Conservation (phyloP, 768 basidiomycete genomes). For the Rhizopogon vulgaris region DNA sequence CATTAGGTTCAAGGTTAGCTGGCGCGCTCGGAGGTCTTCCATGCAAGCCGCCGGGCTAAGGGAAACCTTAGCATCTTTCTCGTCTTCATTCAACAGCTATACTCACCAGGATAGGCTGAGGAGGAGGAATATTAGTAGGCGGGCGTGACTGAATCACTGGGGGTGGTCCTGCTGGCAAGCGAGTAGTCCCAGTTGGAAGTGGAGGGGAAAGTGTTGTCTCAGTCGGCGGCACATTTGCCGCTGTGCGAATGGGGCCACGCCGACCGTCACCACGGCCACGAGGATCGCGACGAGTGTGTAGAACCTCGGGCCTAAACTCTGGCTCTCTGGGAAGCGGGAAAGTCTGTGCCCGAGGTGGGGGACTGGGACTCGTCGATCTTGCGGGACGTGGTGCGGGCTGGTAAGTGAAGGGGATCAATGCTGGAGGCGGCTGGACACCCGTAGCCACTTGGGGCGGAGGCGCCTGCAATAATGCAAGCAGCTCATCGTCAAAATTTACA, state of each 20-base stretch:
- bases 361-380: constrained; percentile 38
- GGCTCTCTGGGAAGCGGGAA: constrained; percentile 19
- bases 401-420: constrained; percentile 48
- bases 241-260: not conserved
- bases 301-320: constrained; percentile 15
- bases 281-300: constrained; percentile 2
- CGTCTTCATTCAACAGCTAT: not conserved
- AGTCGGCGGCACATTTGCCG: not conserved
- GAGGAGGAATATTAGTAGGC: constrained; percentile 17
- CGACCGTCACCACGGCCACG: not conserved
- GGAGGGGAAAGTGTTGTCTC: not conserved
- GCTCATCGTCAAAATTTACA: constrained; percentile 50
- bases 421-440: constrained; percentile 43
- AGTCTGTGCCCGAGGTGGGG: constrained; percentile 23
- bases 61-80: not conserved
- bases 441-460: constrained; percentile 33
- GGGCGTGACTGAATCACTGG: not conserved
- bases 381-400: constrained; percentile 37
- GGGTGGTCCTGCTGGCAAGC: no score
- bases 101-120: constrained; percentile 17
- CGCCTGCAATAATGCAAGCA: constrained; percentile 55
- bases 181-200: not conserved
- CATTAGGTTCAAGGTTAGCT: constrained; percentile 9
- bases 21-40: constrained; percentile 20
- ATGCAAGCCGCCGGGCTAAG: not conserved